Evolutionary conservation across 2,329 filamentous ascomycete genomes (phyloP), one percentile per base, ranked within the genome.

Genomic region (Cladosporium velox): DNA sequence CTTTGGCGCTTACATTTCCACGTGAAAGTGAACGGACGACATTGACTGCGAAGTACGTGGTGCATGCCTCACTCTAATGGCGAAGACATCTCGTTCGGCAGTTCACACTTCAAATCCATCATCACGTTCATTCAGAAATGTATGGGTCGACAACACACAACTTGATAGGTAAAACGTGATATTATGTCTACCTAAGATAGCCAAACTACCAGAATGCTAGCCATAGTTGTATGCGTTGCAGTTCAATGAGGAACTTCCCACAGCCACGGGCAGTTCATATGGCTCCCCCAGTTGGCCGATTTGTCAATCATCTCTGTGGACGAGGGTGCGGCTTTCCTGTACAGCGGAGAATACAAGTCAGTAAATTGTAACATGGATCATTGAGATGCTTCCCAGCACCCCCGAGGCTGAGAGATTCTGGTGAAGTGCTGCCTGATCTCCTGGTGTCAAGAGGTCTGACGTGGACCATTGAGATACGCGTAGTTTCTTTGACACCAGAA

Each of bases 271-370:
- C 7, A 44, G 41, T 21, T 21, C 41, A 44, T 21, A 24, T n/a
- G n/a, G 7, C 0, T 44, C 18, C 7, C 41, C 41, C 8, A 18
- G 7, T 44, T 24, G 41, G 3, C 21, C 41, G 41, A 47, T 47
- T 1, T 14, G 12, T n/a, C 21, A 14, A n/a, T 49, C 49, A 63
- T 35, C 38, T 55, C 49, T 52, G 63, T 30, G 62, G 62, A 28
- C 52, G 58, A 10, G 63, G 63, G 26, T 65, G 63, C 26, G 63
- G 63, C 26, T 32, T 54, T 30, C 51, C 63, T 15, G 26, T 14
- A n/a, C 18, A 41, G 7, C 18, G 38, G 14, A 38, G 59, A 41
- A 65, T 52, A 41, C 41, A 65, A 35, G 51, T 51, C 38, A 65
- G 49, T 2, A 15, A 35, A 2, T n/a, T 44, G 30, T 55, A 52